Percentiles rank a stretch among this genome's conserved stretches.
phyloP scores from a whole-genome alignment of 495 filamentous ascomycete genomes.

The Polyplosphaeria fusca region DNA sequence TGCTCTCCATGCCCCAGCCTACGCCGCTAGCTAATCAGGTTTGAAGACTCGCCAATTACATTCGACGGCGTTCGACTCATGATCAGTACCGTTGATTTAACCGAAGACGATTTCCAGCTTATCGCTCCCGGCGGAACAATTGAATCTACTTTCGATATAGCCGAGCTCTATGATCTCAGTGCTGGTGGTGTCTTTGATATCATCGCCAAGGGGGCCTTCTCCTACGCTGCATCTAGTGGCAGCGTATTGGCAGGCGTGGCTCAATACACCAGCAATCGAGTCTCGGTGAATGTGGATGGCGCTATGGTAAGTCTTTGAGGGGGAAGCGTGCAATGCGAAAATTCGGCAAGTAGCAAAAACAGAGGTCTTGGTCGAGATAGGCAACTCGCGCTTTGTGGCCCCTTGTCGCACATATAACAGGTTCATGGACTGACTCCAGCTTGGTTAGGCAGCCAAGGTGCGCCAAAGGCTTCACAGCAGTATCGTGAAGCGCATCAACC shows the following conservation, averaged over 20 bases:
- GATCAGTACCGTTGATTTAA: constrained; percentile 46
- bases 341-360: too few species aligned
- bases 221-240: constrained; percentile 48
- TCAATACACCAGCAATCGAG: constrained; percentile 46
- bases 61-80: constrained; percentile 56
- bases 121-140: constrained; percentile 54
- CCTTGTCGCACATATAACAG: too few species aligned
- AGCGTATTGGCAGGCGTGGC: constrained; percentile 47
- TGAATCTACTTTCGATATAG: constrained; percentile 56
- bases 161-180: constrained; percentile 53
- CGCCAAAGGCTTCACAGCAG: constrained; percentile 44
- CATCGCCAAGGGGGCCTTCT: constrained; percentile 47
- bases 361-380: too few species aligned
- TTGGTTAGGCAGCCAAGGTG: constrained; percentile 49
- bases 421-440: too few species aligned
- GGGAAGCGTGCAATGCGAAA: too few species aligned
- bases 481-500: constrained; percentile 51
- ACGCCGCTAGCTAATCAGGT: neutral
- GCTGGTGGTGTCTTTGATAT: constrained; percentile 46
- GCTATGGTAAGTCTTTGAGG: too few species aligned
- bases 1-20: neutral
- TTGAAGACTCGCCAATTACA: constrained; percentile 49
- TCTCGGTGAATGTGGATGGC: constrained; percentile 50
- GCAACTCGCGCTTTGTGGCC: too few species aligned
- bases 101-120: constrained; percentile 51